Base-by-base conservation (phyloP, 2,329 filamentous ascomycete species). In the Ilyonectria robusta region DNA sequence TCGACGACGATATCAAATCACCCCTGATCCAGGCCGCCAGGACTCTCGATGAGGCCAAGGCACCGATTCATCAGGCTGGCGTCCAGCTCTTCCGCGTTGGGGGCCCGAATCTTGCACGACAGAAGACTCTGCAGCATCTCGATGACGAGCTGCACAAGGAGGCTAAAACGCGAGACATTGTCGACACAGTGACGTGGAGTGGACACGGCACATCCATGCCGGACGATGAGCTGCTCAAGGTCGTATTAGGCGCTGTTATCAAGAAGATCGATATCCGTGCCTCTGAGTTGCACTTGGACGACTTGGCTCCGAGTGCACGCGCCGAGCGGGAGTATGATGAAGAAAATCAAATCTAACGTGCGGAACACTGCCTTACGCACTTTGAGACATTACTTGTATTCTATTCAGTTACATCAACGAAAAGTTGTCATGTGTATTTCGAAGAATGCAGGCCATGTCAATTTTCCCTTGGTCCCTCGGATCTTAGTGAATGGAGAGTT, bases 91-190 rank as follows among this genome's bases (percentile, higher is more conserved):
- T 66, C 58, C 64, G 59, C 35, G 47, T 66, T 11, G 64, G 64
- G 5, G 53, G 59, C 11, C 64, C 51, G 29, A 46, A 56, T 35
- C 19, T 62, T 19, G 59, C 29, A 29, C 50, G 59, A 37, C 64
- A 66, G 31, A 57, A 58, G 46, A 66, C 64, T 6, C 48, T 66
- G 37, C 53, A 58, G 17, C 59, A 66, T 50, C 53, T 66, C 19
- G 64, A 66, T 40, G 64, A 66, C 47, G 59, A 66, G 54, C 59
- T 66, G 31, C 64, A 66, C 53, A 62, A 63, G 59, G 64, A 66
- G 44, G 64, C 64, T 13, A 44, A 42, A 33, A 66, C 64, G 17
- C 64, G 64, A 31, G 64, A 66, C 33, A 66, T 66, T 44, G 64
- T 66, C 47, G 64, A 66, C 54, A 66, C 64, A 6, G 54, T 62